These are phyloP conservation scores for Passiflora organensis DNA, from an alignment of 345 rosid genomes.

Conservation along the genomic window DNA sequence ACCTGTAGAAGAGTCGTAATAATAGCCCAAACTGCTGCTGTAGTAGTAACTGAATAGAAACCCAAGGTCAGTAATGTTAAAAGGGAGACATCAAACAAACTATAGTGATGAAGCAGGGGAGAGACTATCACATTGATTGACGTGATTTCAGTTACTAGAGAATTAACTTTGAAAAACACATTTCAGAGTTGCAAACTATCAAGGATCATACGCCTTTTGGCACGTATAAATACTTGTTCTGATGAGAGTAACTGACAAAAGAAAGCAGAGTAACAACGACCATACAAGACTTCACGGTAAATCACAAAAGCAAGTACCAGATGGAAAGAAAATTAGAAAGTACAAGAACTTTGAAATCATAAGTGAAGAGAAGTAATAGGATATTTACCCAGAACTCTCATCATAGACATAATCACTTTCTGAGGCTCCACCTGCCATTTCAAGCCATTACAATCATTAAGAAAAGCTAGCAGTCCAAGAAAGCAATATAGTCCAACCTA, in stretches of 20 bases:
- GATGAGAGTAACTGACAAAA: no score
- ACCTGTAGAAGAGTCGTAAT: conserved; percentile 78
- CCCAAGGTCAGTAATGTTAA: not conserved
- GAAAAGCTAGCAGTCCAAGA: conserved; percentile 3
- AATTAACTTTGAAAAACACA: no score
- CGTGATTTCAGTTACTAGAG: no score
- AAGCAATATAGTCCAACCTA: not conserved
- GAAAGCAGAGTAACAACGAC: not conserved
- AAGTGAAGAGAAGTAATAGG: conserved; percentile 5
- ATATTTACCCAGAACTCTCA: conserved; percentile 81
- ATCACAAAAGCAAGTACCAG: not conserved
- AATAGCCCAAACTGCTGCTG: conserved; percentile 86
- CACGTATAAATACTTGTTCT: no score
- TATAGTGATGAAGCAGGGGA: no score
- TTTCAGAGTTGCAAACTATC: no score
- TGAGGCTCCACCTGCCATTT: conserved; percentile 49
- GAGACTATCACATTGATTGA: no score
- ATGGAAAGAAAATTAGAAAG: not conserved
- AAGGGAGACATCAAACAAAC: not conserved
- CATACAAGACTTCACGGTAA: not conserved
- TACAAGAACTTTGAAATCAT: not conserved
- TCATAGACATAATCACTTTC: conserved; percentile 73
- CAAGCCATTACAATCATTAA: conserved; percentile 4
- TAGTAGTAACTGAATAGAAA: conserved; percentile 65
- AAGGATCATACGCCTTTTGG: no score